phyloP scores from a whole-genome alignment of 352 stramenopile genomes.

The Phytopythium aichiense region DNA sequence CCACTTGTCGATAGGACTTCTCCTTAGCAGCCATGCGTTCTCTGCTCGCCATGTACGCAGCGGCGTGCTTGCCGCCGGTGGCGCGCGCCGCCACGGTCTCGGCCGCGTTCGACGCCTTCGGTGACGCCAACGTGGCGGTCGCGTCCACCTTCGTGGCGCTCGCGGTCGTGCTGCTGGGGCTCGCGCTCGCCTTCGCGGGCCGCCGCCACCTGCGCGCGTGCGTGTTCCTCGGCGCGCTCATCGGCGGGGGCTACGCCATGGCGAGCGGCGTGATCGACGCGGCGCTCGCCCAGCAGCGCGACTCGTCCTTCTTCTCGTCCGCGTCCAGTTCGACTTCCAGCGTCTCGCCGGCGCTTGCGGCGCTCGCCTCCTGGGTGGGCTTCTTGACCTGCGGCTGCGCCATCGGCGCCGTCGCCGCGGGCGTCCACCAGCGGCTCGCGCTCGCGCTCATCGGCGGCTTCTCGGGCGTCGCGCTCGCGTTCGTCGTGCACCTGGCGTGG shows the following conservation, averaged over 20 bases:
- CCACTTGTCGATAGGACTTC: no score
- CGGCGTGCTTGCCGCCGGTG: not conserved
- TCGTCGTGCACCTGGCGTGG: conserved; percentile 5
- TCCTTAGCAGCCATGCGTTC: not conserved
- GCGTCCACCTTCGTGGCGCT: not conserved
- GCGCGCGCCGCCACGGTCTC: not conserved
- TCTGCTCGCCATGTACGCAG: not conserved
- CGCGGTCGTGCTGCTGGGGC: not conserved
- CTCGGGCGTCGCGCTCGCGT: conserved; percentile 4
- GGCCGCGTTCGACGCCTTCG: not conserved
- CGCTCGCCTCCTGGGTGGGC: conserved; percentile 2
- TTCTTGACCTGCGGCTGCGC: not conserved
- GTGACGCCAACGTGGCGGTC: not conserved
- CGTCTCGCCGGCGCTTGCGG: not conserved
- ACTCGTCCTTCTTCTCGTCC: conserved; percentile 1
- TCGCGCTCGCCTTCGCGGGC: not conserved
- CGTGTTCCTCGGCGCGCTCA: conserved; percentile 2
- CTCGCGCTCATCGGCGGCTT: conserved; percentile 3
- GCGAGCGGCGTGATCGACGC: conserved; percentile 4
- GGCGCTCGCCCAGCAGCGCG: not conserved
- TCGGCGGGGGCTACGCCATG: conserved; percentile 3
- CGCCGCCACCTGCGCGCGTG: conserved; percentile 1
- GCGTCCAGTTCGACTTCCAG: not conserved
- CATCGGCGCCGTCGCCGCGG: conserved; percentile 2
- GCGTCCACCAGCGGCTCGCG: not conserved